These are phyloP conservation scores for Immersiella caudata DNA, from an alignment of 495 filamentous ascomycete species.

Conservation along the genomic window DNA sequence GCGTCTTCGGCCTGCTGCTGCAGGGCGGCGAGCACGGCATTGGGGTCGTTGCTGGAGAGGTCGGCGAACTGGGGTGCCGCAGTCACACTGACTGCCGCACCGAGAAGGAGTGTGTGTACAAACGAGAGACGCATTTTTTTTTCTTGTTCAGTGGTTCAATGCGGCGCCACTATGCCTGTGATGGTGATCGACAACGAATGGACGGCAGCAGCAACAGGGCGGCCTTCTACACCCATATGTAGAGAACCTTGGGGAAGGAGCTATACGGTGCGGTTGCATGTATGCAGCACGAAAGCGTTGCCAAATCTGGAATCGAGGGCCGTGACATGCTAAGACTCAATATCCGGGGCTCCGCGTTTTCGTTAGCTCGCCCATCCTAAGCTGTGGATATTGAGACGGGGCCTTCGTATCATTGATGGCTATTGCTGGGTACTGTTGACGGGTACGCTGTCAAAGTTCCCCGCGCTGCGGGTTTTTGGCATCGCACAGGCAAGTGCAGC, in stretches of 20 bases:
- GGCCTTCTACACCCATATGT: too few species aligned
- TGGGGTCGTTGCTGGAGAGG: background rate
- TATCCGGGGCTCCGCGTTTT: background rate
- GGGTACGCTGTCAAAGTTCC: too few species aligned
- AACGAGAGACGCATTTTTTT: background rate
- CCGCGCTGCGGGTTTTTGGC: too few species aligned
- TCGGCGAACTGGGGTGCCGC: background rate
- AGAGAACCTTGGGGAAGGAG: background rate
- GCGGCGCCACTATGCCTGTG: background rate
- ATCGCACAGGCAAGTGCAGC: too few species aligned
- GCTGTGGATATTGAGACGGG: too few species aligned
- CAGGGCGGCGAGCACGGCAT: background rate
- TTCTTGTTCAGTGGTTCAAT: background rate
- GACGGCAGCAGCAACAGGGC: too few species aligned
- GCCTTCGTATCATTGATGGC: too few species aligned
- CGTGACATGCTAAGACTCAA: background rate
- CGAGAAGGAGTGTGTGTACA: background rate
- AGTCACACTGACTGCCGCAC: background rate
- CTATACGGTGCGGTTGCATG: background rate
- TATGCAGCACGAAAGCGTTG: background rate
- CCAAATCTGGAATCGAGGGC: background rate
- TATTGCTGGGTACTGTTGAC: too few species aligned
- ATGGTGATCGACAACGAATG: too few species aligned
- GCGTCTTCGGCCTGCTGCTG: constrained; percentile 12
- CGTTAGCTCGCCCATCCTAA: too few species aligned